Evolutionary conservation across 2,329 filamentous ascomycete genomes (phyloP).

Genomic region (Hysterium pulicare): DNA sequence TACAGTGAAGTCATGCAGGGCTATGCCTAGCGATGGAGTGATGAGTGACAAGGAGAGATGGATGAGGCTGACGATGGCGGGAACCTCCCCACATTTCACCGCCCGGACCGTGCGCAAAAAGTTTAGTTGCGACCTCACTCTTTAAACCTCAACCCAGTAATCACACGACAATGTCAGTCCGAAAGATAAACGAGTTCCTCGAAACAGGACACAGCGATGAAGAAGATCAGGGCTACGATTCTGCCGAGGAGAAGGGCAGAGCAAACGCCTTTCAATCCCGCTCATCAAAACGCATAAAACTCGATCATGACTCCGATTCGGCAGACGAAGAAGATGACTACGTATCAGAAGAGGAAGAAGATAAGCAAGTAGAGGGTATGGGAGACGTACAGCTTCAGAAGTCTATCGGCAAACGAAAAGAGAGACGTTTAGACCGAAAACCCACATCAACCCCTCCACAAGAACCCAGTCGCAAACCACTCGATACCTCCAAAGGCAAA

Average conservation of each 20-base stretch:
- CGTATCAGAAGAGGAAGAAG: conserved; percentile 14
- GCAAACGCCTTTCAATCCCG: conserved; percentile 51
- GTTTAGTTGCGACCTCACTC: too few species aligned
- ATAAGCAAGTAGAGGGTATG: conserved; percentile 12
- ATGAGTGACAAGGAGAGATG: too few species aligned
- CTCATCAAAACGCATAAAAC: conserved; percentile 60
- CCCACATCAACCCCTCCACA: conserved; percentile 20
- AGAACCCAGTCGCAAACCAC: conserved; percentile 61
- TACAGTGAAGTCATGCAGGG: too few species aligned
- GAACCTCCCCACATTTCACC: too few species aligned
- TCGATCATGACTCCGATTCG: conserved; percentile 43
- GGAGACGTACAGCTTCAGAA: too few species aligned
- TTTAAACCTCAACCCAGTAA: too few species aligned
- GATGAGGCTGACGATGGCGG: too few species aligned
- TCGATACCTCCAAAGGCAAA: conserved; percentile 61
- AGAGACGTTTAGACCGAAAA: conserved; percentile 14
- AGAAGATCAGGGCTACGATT: conserved; percentile 57
- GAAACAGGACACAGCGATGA: conserved; percentile 46
- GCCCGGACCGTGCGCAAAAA: too few species aligned
- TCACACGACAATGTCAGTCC: conserved; percentile 56
- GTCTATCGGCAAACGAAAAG: conserved; percentile 14
- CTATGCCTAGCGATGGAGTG: too few species aligned
- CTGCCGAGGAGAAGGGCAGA: conserved; percentile 66
- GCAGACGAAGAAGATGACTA: conserved; percentile 16
- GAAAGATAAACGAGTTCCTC: conserved; percentile 71